Evolutionary conservation across 1,139 yeast species (phyloP), one percentile per base, ranked within the genome.

Genomic region (Taiozyma sp.): DNA sequence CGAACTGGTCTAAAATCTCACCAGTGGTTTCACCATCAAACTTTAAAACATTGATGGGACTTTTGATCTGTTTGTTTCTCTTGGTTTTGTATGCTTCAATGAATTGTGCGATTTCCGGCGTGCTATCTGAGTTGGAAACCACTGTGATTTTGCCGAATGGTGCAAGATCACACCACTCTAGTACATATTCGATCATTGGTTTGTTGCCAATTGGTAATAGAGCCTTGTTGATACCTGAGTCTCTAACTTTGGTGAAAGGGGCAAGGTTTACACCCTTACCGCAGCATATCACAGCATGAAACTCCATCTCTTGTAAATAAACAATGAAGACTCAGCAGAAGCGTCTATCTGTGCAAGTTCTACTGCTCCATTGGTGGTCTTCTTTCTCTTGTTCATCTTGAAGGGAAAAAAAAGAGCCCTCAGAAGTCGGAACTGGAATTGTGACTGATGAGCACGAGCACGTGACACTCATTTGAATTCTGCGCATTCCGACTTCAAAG

Each of bases 121-220:
- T 64, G 19, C 72, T 69, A n/a, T 66, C 70, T 10, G 65, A 57
- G 50, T 76, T 78, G 50, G 83, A 78, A 7, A 76, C 79, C 16
- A 81, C 74, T 43, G 86, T 75, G 19, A 85, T 75, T 51, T 78
- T 80, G 42, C 81, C 79, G 65, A 89, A 87, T 54, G 86, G 85
- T 2, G 96, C 98, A 64, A 78, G 77, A 62, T 85, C 90, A 74
- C 98, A 91, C 98, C 98, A 95, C 59, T 87, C 92, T 45, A 95
- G 74, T 4, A 88, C 96, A 64, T 90, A 87, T 59, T 85, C 85
- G 46, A 95, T 73, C 88, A 93, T 84, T n/a, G 97, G 96, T 61
- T 79, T 78, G 67, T 92, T 92, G 16, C 95, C 98, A 44, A 95
- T 76, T 3, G 99, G 98, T 48, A 95, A 70, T 51, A 92, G 72